Evolutionary conservation across 2,329 filamentous ascomycete species (phyloP), one percentile per base, ranked within the genome.

Genomic region (Tolypocladium pustulatum): DNA sequence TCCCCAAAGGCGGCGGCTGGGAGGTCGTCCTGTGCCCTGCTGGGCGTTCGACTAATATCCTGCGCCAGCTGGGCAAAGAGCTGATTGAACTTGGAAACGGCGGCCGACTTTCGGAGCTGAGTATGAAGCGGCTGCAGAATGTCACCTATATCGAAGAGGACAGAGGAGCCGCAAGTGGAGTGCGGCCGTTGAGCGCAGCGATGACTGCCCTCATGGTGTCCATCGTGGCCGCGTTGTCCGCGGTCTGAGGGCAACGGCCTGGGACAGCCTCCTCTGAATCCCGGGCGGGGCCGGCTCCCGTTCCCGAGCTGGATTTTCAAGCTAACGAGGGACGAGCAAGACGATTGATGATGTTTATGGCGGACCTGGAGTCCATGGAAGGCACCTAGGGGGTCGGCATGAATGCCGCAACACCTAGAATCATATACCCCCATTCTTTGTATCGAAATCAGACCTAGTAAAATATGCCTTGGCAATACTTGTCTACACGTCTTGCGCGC

Each of bases 21-120:
- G 84, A 92, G 69, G 80, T 94, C 17, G 80, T 88, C 12, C 90
- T 94, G 70, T 94, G 90, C 69, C 90, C 90, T 1, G 68, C 67
- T 15, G 82, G 83, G 12, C 71, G 82, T 56, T 84, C 81, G 61
- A 85, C 83, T 41, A 78, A 84, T 65, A 86, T 86, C 60, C 68
- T 85, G 38, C 72, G 71, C 36, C 78, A 79, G 6, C 76, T 84
- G 64, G 75, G 77, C 20, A 66, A 73, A 15, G 75, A 84, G 67
- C 68, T 85, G 64, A 71, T 73, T 30, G 70, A 75, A 60, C 68
- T 85, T 25, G 80, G 76, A 25, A 72, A 69, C 13, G 70, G 72
- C 1, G 76, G 78, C 1, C 66, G 65, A 25, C 66, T 81, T 37
- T 72, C 72, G 12, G 64, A 65, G 37, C 57, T 63, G 55, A 63